These are phyloP conservation scores for Malus asiatica DNA, from an alignment of 306 rosid species.

Conservation along the genomic window DNA sequence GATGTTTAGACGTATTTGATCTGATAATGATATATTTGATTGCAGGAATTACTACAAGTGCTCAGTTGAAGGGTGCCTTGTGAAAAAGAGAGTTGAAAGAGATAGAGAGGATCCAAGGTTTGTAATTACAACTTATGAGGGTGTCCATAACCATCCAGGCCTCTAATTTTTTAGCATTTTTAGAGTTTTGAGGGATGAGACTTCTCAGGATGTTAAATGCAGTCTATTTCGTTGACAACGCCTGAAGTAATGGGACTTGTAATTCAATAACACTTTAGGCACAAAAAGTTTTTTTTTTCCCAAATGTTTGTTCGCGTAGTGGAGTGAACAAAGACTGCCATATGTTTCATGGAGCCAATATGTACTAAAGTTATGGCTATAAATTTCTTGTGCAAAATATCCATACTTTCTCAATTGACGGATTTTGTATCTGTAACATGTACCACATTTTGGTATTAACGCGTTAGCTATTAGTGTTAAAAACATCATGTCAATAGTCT, in stretches of 20 bases:
- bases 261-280: not conserved
- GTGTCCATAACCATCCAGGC: conserved; percentile 61
- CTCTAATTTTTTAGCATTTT: conserved; percentile 2
- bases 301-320: not conserved
- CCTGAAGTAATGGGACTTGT: not conserved
- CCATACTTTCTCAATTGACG: too few species aligned
- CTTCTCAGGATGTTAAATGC: not conserved
- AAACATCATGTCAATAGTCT: not conserved
- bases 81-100: conserved; percentile 91
- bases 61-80: conserved; percentile 72
- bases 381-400: too few species aligned
- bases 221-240: not conserved
- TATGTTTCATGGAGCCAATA: not conserved
- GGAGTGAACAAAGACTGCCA: not conserved
- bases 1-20: not conserved
- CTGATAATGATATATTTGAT: not conserved
- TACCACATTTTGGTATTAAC: not conserved
- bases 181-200: not conserved
- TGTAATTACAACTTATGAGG: conserved; percentile 89
- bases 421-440: too few species aligned
- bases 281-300: not conserved
- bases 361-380: too few species aligned
- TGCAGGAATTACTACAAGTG: conserved; percentile 88
- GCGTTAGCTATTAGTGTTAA: not conserved
- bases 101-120: conserved; percentile 64